phyloP scores from a whole-genome alignment of 106 monocot species.

The Allium cepa region DNA sequence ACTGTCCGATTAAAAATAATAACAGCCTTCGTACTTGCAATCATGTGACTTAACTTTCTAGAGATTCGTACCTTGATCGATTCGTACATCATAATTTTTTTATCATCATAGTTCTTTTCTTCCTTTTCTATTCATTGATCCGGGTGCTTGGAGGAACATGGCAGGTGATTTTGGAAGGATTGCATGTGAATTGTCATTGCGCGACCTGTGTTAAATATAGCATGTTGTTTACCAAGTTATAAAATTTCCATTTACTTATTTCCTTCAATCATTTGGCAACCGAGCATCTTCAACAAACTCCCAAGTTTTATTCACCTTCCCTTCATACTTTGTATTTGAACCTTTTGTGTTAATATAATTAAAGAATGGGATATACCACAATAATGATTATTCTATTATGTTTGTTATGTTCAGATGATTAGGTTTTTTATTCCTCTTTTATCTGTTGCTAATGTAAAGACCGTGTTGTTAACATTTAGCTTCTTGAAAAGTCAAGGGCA shows the following conservation, averaged over 20 bases:
- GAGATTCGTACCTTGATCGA: slow-evolving; percentile 1
- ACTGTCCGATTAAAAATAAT: not conserved
- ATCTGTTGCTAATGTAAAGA: not conserved
- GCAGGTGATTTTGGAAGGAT: slow-evolving; percentile 19
- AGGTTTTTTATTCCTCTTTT: not conserved
- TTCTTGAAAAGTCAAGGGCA: not conserved
- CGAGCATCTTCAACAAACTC: slow-evolving; percentile 6
- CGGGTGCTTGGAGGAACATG: slow-evolving; percentile 23
- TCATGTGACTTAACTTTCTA: not conserved
- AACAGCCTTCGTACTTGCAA: not conserved
- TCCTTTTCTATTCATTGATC: not conserved
- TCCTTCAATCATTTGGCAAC: slow-evolving; percentile 11
- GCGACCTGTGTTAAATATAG: not conserved
- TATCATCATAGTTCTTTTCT: not conserved
- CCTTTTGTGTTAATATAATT: too few species aligned
- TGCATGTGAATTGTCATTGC: slow-evolving; percentile 11
- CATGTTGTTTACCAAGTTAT: not conserved
- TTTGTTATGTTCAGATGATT: not conserved
- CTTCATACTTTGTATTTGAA: too few species aligned
- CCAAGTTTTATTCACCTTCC: not conserved
- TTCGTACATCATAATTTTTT: not conserved
- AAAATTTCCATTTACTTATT: not conserved
- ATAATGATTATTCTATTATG: not conserved
- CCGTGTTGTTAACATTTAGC: not conserved
- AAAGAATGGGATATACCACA: not conserved